Evolutionary conservation across 371 early-diverging fungal genomes (phyloP), one percentile per base, ranked within the genome.

Genomic region (Syncephalastrum sp.): DNA sequence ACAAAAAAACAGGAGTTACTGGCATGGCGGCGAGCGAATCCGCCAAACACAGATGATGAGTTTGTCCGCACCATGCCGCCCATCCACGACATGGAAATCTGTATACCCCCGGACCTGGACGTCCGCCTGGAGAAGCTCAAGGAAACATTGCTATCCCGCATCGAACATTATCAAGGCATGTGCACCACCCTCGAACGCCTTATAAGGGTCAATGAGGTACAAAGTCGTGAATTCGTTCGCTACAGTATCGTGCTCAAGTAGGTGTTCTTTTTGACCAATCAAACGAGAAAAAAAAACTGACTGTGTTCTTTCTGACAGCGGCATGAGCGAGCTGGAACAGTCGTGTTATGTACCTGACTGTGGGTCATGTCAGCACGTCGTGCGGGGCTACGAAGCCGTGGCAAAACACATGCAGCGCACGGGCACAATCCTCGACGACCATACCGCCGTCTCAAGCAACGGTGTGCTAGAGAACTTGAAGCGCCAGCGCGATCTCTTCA

Each of bases 391-490:
- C 24, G 63, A 56, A 43, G 66, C 81, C 17, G 69, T 85, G 6
- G 67, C 82, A 6, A 61, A 62, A 0, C 76, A 80, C 33, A 63
- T 85, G 25, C 67, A 75, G 16, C 63, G 63, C 19, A 56, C 79
- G 7, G 69, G 80, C 16, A 50, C 53, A 6, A 56, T 80, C 3
- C 52, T 81, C 49, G 80, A 81, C 19, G 78, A 79, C 8, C 70
- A 79, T 29, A 74, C 74, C 45, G 38, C 44, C 16, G 60, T 75
- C 17, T 64, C 68, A 5, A 71, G 71, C 24, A 66, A 77, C 45
- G 79, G 77, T 1, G 63, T 82, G 19, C 59, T 85, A 3, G 88
- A 88, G 50, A 70, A 69, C 60, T 56, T 88, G 56, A 83, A 82
- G 55, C 72, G 79, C 6, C 82, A 85, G 41, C 71, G 85, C 2